Base-by-base conservation (phyloP, 2,329 filamentous ascomycete genomes). In the Diaporthe ilicicola region DNA sequence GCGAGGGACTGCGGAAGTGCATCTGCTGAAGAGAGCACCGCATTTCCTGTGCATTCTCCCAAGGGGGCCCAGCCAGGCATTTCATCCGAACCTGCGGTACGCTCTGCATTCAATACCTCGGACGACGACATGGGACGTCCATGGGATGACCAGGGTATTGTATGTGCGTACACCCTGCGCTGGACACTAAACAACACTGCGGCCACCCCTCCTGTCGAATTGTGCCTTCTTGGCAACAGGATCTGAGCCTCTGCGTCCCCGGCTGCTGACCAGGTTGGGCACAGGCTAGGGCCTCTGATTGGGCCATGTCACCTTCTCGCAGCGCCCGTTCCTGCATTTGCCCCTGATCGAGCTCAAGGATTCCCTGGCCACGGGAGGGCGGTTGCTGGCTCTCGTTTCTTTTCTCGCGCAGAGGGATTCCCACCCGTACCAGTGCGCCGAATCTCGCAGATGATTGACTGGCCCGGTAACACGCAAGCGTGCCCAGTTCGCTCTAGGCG, bases 241-340 rank as follows among this genome's bases (percentile, higher is more conserved):
- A 34, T 53, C 64, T 56, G 34, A 69, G 19, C 65, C 53, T 54
- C 55, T 54, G 48, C 27, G 37, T 8, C 34, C 65, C 70, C 56
- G 65, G 70, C 34, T 42, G 39, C 44, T 34, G 54, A 61, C 56
- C 24, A 22, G 59, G 62, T 69, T 54, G 51, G 24, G 34, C n/a
- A n/a, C 24, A 19, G 19, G 44, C 39, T 54, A 37, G 32, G 51
- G 42, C 44, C 34, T 48, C 19, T 72, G 70, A 65, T 72, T 72
- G 70, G 67, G n/a, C 42, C 67, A 65, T 66, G 67, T 29, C 67
- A 53, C 51, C 55, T 37, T 32, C 50, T 34, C 27, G 50, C 62
- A 39, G 71, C 69, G 64, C 46, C 64, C 55, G 71, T 72, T 71
- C 71, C 71, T 72, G 71, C 71, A 72, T 72, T 61, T 72, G 64